Percentiles rank a stretch among this genome's conserved stretches.
These are phyloP conservation scores for Beauveria pseudobassiana DNA, from an alignment of 2,329 filamentous ascomycete species.

Conservation along the genomic window DNA sequence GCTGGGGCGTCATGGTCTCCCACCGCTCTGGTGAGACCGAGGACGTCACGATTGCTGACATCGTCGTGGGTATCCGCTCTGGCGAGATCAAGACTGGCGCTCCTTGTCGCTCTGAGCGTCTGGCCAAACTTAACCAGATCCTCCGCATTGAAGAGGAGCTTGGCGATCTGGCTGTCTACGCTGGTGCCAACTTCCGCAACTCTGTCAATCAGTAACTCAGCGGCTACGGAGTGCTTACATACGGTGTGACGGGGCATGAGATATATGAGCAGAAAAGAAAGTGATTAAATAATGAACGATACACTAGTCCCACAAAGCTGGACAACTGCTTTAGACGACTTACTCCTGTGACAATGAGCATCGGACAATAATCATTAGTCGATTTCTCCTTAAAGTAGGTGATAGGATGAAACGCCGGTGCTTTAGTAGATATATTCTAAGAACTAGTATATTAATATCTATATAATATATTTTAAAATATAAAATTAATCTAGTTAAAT, in stretches of 20 bases:
- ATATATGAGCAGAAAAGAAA: not conserved
- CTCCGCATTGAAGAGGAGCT: conserved; percentile 99
- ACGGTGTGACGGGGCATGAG: not conserved
- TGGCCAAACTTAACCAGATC: conserved; percentile 99
- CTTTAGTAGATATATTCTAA: no score
- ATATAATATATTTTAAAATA: no score
- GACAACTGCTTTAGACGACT: not conserved
- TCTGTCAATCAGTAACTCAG: conserved; percentile 72
- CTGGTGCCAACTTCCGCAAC: conserved; percentile 85
- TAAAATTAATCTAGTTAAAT: no score
- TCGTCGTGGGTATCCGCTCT: conserved; percentile 90
- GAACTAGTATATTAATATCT: no score
- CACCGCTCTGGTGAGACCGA: conserved; percentile 99
- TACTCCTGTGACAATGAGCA: not conserved
- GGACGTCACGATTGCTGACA: conserved; percentile 98
- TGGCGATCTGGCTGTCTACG: conserved; percentile 82
- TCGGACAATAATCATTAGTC: not conserved
- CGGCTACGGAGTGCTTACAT: not conserved
- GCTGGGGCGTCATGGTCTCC: conserved; percentile 99
- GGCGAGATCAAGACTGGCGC: conserved; percentile 99
- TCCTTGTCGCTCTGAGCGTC: conserved; percentile 90
- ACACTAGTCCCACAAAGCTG: not conserved
- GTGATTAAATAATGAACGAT: not conserved
- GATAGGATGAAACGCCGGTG: no score
- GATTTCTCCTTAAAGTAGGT: no score